A percentile compares a stretch with the other conserved stretches of the same genome.
Conservation (phyloP, 1,284 basidiomycete genomes). For the Tilletia horrida region DNA sequence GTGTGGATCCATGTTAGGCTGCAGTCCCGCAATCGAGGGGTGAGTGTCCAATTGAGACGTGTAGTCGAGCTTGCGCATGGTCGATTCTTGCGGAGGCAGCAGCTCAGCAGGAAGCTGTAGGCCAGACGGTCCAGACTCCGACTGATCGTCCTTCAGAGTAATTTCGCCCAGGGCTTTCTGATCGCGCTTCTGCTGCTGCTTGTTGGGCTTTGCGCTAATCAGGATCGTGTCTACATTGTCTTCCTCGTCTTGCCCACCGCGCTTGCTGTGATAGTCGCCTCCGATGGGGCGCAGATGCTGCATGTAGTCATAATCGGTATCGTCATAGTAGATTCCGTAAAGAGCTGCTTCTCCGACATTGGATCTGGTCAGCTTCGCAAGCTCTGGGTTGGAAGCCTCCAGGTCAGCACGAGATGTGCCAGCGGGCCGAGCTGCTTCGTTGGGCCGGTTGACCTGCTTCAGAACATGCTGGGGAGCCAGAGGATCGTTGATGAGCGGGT, state of each 20-base stretch:
- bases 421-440: constrained; percentile 55
- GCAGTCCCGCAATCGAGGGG: constrained; percentile 66
- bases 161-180: constrained; percentile 29
- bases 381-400: constrained; percentile 62
- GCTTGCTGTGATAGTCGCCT: constrained; percentile 39
- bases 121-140: constrained; percentile 1
- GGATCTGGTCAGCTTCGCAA: constrained; percentile 40
- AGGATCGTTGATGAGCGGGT: constrained; percentile 90
- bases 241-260: constrained; percentile 48
- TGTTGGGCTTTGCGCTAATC: constrained; percentile 29
- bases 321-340: constrained; percentile 93
- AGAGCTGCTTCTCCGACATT: constrained; percentile 77
- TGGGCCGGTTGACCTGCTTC: constrained; percentile 69
- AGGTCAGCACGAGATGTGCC: constrained; percentile 75
- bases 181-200: constrained; percentile 37
- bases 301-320: constrained; percentile 99
- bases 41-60: constrained; percentile 32
- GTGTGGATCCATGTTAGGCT: constrained; percentile 95
- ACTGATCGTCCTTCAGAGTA: constrained; percentile 31
- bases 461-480: constrained; percentile 85
- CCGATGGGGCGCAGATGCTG: constrained; percentile 68
- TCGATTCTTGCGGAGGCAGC: constrained; percentile 35
- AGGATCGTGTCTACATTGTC: constrained; percentile 38
- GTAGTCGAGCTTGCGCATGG: constrained; percentile 29
- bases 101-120: constrained; percentile 66